Evolutionary conservation across 1,139 yeast genomes (phyloP).

Genomic region (Debaryomyces sp.): DNA sequence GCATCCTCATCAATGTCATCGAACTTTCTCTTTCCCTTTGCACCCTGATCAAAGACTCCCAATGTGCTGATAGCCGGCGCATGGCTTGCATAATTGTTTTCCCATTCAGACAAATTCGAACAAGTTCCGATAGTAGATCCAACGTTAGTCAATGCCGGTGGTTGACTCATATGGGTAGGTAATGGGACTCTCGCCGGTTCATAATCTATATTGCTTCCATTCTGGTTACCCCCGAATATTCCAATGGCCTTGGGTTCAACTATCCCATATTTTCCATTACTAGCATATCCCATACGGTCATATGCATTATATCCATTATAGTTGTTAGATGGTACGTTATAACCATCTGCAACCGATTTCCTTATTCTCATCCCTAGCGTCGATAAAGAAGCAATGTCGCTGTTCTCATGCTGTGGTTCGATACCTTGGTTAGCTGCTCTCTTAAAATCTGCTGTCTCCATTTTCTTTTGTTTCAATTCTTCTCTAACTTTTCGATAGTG

Average conservation of each 20-base stretch:
- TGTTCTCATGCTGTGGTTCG: constrained; percentile 16
- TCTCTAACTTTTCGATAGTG: background rate
- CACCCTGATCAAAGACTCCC: background rate
- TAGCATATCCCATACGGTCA: background rate
- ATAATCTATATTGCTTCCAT: constrained; percentile 10
- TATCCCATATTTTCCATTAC: background rate
- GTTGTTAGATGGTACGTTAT: constrained; percentile 30
- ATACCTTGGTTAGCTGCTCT: constrained; percentile 23
- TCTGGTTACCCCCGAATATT: constrained; percentile 10
- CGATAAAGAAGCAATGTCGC: constrained; percentile 39
- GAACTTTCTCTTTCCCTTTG: constrained; percentile 38
- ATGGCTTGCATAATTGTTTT: constrained; percentile 18
- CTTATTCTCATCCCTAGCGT: constrained; percentile 73
- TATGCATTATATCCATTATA: constrained; percentile 6
- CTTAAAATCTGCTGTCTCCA: constrained; percentile 15
- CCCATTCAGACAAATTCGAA: constrained; percentile 55
- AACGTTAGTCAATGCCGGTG: constrained; percentile 40
- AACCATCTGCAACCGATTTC: constrained; percentile 67
- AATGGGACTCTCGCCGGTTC: constrained; percentile 48
- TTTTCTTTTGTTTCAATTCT: background rate
- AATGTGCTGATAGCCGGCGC: constrained; percentile 21
- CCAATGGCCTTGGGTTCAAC: constrained; percentile 7
- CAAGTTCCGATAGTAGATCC: constrained; percentile 48
- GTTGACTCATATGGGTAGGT: constrained; percentile 46
- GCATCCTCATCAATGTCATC: constrained; percentile 33